Conservation (phyloP, 306 rosid species). For the Astragalus membranaceus region DNA sequence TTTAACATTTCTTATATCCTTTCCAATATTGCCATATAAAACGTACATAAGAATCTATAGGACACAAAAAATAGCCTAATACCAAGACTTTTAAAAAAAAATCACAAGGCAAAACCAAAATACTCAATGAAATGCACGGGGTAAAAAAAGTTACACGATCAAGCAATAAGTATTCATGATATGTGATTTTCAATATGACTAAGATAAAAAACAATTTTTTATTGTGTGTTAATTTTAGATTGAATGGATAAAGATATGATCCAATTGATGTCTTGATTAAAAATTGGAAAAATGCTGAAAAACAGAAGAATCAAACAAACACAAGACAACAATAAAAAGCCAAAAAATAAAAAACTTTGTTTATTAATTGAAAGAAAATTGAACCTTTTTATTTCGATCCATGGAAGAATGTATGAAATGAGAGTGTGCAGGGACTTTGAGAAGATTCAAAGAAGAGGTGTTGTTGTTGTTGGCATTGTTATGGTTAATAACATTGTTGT, state of each 20-base stretch:
- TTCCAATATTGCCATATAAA: background rate
- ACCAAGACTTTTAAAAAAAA: too few relatives aligned
- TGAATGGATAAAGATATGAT: background rate
- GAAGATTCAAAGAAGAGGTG: slow-evolving; percentile 16
- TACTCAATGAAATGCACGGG: too few relatives aligned
- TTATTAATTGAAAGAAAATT: background rate
- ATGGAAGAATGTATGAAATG: slow-evolving; percentile 15
- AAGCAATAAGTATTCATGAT: too few relatives aligned
- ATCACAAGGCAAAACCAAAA: too few relatives aligned
- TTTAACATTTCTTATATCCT: background rate
- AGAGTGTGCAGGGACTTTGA: slow-evolving; percentile 16
- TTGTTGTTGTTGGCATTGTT: background rate
- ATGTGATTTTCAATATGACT: too few relatives aligned
- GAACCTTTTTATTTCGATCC: slow-evolving; percentile 36
- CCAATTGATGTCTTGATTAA: background rate
- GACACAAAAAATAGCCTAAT: background rate
- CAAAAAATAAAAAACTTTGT: too few relatives aligned
- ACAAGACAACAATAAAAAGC: background rate
- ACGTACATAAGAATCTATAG: background rate
- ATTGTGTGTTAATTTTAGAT: too few relatives aligned
- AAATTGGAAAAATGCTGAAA: background rate
- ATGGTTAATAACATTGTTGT: background rate
- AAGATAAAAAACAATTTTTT: too few relatives aligned
- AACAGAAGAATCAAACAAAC: slow-evolving; percentile 6
- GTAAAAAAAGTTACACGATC: too few relatives aligned